Conservation (phyloP, 148 eudicot genomes). For the Persicaria tinctoria region DNA sequence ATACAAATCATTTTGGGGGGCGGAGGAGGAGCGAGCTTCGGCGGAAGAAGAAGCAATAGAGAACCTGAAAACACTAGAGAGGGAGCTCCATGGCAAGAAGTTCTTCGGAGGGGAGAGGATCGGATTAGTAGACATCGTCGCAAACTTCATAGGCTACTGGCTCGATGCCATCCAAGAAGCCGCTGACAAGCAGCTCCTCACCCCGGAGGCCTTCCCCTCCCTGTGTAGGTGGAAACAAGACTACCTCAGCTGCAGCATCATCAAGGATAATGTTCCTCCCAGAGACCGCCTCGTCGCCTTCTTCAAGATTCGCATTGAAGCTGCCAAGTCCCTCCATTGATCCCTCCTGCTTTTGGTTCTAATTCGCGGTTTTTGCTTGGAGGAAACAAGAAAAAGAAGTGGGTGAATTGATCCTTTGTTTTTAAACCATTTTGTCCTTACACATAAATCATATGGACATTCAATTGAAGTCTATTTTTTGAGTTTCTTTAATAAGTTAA, state of each 20-base stretch:
- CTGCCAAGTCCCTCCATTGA: slow-evolving; percentile 10
- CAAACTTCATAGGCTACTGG: slow-evolving; percentile 6
- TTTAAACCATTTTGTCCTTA: too few species aligned
- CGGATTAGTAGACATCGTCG: slow-evolving; percentile 25
- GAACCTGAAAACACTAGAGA: slow-evolving; percentile 17
- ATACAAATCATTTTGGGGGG: slow-evolving; percentile 9
- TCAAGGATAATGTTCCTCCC: slow-evolving; percentile 30
- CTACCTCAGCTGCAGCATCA: slow-evolving; percentile 15
- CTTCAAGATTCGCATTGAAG: slow-evolving; percentile 11
- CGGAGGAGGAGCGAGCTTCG: slow-evolving; percentile 7
- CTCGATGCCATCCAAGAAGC: slow-evolving; percentile 11
- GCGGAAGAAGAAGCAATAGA: slow-evolving; percentile 12
- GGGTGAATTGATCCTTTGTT: too few species aligned
- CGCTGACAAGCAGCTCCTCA: slow-evolving; percentile 7
- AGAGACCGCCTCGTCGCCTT: slow-evolving; percentile 20
- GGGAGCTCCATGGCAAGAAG: slow-evolving; percentile 19
- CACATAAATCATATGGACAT: too few species aligned
- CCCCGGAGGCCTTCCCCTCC: slow-evolving; percentile 23
- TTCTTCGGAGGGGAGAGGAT: slow-evolving; percentile 20
- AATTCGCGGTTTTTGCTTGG: too few species aligned
- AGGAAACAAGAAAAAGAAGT: too few species aligned
- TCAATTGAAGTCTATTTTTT: too few species aligned
- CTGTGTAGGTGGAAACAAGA: slow-evolving; percentile 23
- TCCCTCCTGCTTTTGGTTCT: too few species aligned
- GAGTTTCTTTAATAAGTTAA: too few species aligned